Percentiles rank a stretch among this genome's conserved stretches.
Evolutionary conservation across 2,329 filamentous ascomycete genomes (phyloP).

Genomic region (Penicillium italicum): DNA sequence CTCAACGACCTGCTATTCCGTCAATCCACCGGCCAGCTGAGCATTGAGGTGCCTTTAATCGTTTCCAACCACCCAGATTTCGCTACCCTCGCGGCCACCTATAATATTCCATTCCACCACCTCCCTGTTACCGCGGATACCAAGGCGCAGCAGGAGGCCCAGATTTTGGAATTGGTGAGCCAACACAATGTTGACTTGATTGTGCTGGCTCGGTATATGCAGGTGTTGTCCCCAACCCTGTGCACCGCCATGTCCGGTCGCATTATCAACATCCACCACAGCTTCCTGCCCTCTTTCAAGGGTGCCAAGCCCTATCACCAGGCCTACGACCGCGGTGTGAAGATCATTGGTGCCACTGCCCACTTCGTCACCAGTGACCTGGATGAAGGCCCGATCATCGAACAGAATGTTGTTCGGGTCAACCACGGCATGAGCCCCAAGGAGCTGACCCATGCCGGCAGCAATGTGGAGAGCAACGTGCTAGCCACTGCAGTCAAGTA

Average conservation of each 20-base stretch:
- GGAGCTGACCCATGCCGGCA: slow-evolving; percentile 73
- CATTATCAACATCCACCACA: slow-evolving; percentile 92
- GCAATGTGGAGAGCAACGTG: slow-evolving; percentile 80
- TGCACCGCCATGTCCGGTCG: slow-evolving; percentile 76
- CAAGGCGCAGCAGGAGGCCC: slow-evolving; percentile 68
- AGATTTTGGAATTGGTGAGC: slow-evolving; percentile 66
- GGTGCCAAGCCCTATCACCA: slow-evolving; percentile 86
- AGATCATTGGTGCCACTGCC: slow-evolving; percentile 82
- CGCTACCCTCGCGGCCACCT: slow-evolving; percentile 63
- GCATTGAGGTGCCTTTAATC: slow-evolving; percentile 71
- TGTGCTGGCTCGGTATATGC: slow-evolving; percentile 83
- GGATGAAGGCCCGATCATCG: slow-evolving; percentile 84
- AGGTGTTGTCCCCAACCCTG: slow-evolving; percentile 70
- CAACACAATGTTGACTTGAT: slow-evolving; percentile 71
- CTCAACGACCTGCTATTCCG: slow-evolving; percentile 81
- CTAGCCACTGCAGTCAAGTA: slow-evolving; percentile 78
- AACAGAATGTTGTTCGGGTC: slow-evolving; percentile 74
- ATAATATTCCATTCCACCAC: slow-evolving; percentile 76
- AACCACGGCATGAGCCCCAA: slow-evolving; percentile 73
- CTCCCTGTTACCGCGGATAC: slow-evolving; percentile 76
- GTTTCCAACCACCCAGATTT: slow-evolving; percentile 81
- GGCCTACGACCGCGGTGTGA: slow-evolving; percentile 79
- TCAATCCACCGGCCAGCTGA: slow-evolving; percentile 68
- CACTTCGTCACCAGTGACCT: slow-evolving; percentile 83
- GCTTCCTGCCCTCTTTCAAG: slow-evolving; percentile 82